Evolutionary conservation across 2,329 filamentous ascomycete species (phyloP), one percentile per base, ranked within the genome.

Genomic region (Fusarium gaditjirri): DNA sequence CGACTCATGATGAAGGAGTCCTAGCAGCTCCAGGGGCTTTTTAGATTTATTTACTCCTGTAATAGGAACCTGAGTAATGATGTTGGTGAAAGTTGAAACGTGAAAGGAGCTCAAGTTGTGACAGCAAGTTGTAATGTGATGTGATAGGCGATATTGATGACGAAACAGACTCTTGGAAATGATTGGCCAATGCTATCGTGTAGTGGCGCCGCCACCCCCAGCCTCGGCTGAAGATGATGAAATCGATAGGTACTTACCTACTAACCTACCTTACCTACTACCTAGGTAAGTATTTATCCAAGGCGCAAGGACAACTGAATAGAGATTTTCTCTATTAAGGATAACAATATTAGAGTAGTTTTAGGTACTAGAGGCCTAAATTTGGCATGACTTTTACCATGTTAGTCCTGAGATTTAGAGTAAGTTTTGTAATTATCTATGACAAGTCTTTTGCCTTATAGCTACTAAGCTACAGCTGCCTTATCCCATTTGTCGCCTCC

Each of bases 131-230:
- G 36, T 43, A 62, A 53, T 71, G 75, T 75, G 68, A 77, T 73
- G 65, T 43, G 49, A 74, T 70, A 62, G 70, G 39, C 41, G 39
- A 49, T 35, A 27, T 53, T 61, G 62, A 76, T 77, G 75, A 77
- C 75, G 75, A 75, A 74, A 57, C 38, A 43, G 25, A 25, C 25
- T 7, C 62, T 57, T n/a, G 56, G n/a, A 50, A 43, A 23, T 49
- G n/a, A 61, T 68, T 63, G 68, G 27, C 61, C 70, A 76, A 76
- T 75, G 56, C 68, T 3, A 19, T 77, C 62, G 65, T 3, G 14
- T 56, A 29, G 46, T 25, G 44, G 44, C 23, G 46, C 52, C 29
- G 41, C 44, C 53, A 55, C 54, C 29, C 56, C 29, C 36, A n/a
- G 42, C 66, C 64, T 62, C 56, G 66, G 50, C 27, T 27, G 53